Evolutionary conservation across 2,329 filamentous ascomycete genomes (phyloP), one percentile per base, ranked within the genome.

Genomic region (Epichloe brachyelytri): DNA sequence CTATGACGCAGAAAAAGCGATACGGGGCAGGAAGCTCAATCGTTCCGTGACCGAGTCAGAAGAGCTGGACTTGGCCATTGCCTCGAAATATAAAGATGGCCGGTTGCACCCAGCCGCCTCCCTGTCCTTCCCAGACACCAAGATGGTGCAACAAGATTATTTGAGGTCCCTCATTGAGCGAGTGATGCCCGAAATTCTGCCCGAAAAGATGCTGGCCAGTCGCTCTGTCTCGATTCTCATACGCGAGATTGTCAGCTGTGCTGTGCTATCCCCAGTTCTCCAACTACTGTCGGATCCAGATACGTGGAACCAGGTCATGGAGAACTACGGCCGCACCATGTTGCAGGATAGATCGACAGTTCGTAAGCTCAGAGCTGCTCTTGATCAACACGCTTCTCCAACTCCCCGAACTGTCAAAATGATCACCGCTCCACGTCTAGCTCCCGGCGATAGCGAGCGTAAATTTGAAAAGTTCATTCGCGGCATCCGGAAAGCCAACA

Each of bases 241-340:
- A 53, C 83, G 86, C 59, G 94, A 98, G 69, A 84, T 98, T 54
- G 80, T 96, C n/a, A 77, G 88, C 20, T 96, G 93, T 66, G 88
- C 88, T n/a, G 83, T 98, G 39, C 72, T 98, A 38, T 83, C 82
- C 41, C 93, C 93, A 0, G 71, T 94, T 20, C 76, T 96, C 63
- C 82, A 85, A 59, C 73, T 89, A 55, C 72, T 98, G 17, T 80
- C 87, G 5, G 91, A 98, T 59, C 90, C 94, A 1, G 94, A 98
- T 69, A 95, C 86, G 8, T 98, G 91, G 91, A 97, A 98, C 61
- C 90, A 96, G 65, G 68, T 95, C 53, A 88, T 97, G 76, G 91
- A 97, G 67, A 90, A 84, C 51, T 88, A 84, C 67, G 86, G 89
- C 17, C 83, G 87, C 47, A 85, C 85, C 26, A 85, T 95, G 72